Base-by-base conservation (phyloP, 164 flowering plant species). In the Berberis vulgaris region DNA sequence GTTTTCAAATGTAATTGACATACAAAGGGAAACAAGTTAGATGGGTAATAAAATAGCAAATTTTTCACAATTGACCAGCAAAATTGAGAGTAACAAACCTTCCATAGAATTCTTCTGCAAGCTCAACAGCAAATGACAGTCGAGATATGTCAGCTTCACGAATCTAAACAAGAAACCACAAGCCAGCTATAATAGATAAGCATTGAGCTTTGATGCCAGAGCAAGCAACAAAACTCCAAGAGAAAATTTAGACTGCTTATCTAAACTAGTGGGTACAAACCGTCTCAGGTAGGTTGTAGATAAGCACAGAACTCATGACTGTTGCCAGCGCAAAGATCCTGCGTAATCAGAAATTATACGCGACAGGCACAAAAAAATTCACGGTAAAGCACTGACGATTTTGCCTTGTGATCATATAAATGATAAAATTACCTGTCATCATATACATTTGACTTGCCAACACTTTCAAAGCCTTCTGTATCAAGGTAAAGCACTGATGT, bases 91-190 rank as follows among this genome's bases (percentile, higher is more conserved):
- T 5, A 13, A 1, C 54, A 10, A 9, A 91, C 99, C 99, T 95
- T 79, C 96, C 97, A 78, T 95, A 91, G 63, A 95, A 95, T 75
- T 95, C 99, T 85, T 95, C 99, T 57, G 99, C 97, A 75, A 95
- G 94, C 76, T 95, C 99, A 77, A 95, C 97, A 62, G 99, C 99
- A 82, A 95, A 95, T 58, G 99, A 95, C 65, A 95, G 65, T 40
- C 99, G 81, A 66, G 99, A 91, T 74, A 95, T 89, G 65, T 95
- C 99, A 59, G 99, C 99, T 82, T 95, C 99, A 71, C 99, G 97
- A n/a, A 95, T 87, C 99, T 95, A 70, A 68, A 45, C 38, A 26
- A 26, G 9, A 41, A 56, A 38, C 41, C 6, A 56, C 7, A 56
- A 56, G 39, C 59, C 6, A 49, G 52, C 6, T 6, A 11, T 49